Conservation (phyloP, 768 basidiomycete species). For the Sutorius australiensis region DNA sequence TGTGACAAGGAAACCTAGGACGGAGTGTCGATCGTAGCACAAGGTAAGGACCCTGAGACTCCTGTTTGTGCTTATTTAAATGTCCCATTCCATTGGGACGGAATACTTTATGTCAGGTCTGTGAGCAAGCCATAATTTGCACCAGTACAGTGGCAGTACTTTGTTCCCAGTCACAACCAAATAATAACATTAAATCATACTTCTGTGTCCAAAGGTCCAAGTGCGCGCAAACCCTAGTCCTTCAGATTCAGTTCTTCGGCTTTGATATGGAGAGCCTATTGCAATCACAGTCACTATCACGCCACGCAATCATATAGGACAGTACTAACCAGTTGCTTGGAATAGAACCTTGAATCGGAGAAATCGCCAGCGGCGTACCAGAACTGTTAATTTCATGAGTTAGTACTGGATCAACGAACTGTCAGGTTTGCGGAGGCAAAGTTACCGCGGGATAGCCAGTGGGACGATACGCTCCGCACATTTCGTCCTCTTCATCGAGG, state of each 20-base stretch:
- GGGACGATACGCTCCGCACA: constrained; percentile 4
- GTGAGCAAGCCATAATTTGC: too few relatives aligned
- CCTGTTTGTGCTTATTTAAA: too few relatives aligned
- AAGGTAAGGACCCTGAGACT: too few relatives aligned
- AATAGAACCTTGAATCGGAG: constrained; percentile 1
- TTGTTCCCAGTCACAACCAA: too few relatives aligned
- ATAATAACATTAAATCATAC: not conserved
- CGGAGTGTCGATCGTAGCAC: not conserved
- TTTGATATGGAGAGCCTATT: constrained; percentile 5
- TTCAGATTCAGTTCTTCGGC: constrained; percentile 4
- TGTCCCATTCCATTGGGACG: too few relatives aligned
- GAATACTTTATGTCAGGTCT: too few relatives aligned
- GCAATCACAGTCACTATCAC: not conserved
- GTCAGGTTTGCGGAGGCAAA: not conserved
- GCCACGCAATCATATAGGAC: not conserved
- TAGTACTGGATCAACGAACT: not conserved
- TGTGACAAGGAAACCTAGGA: not conserved
- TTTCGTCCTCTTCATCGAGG: constrained; percentile 1
- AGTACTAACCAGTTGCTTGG: constrained; percentile 4
- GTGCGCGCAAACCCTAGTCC: not conserved
- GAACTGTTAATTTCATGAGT: not conserved
- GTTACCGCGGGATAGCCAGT: constrained; percentile 4
- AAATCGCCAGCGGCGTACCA: constrained; percentile 5
- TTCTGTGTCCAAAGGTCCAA: not conserved
- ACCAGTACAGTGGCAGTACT: too few relatives aligned